phyloP scores from a whole-genome alignment of 2,329 filamentous ascomycete genomes.

The Ophiosphaerella herpotricha region DNA sequence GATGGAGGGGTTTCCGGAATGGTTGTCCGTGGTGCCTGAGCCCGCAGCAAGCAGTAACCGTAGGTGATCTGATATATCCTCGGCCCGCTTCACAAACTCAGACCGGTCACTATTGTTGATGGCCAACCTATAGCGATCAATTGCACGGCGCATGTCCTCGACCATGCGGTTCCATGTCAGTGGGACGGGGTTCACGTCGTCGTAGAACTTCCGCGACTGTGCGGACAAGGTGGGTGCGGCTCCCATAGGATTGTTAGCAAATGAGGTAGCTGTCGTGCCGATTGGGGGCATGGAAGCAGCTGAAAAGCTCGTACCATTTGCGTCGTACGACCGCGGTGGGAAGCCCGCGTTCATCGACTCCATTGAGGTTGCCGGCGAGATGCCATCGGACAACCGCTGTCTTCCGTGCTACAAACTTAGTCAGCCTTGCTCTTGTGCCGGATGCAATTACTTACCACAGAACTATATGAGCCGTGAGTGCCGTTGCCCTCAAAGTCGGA shows the following conservation, averaged over 20 bases:
- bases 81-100: constrained; percentile 91
- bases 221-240: constrained; percentile 51
- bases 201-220: constrained; percentile 84
- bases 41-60: constrained; percentile 91
- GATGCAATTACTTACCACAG: constrained; percentile 61
- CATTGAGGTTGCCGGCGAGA: constrained; percentile 88
- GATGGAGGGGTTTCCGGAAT: constrained; percentile 98
- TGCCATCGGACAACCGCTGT: constrained; percentile 67
- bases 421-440: constrained; percentile 17
- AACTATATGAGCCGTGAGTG: constrained; percentile 70
- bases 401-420: constrained; percentile 37
- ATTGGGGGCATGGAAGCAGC: constrained; percentile 52
- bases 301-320: constrained; percentile 52
- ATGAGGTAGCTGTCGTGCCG: constrained; percentile 59
- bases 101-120: constrained; percentile 81
- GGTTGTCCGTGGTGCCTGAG: constrained; percentile 96
- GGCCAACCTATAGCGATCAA: constrained; percentile 89
- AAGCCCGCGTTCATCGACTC: constrained; percentile 80
- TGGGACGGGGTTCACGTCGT: constrained; percentile 78
- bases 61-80: constrained; percentile 96
- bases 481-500: constrained; percentile 79
- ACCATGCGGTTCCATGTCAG: constrained; percentile 89
- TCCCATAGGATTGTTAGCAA: constrained; percentile 55
- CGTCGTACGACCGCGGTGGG: constrained; percentile 57
- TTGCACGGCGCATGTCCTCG: constrained; percentile 87